Percentiles rank a stretch among this genome's conserved stretches.
Evolutionary conservation across 257 asterid genomes (phyloP).

Genomic region (Solanum chaucha): DNA sequence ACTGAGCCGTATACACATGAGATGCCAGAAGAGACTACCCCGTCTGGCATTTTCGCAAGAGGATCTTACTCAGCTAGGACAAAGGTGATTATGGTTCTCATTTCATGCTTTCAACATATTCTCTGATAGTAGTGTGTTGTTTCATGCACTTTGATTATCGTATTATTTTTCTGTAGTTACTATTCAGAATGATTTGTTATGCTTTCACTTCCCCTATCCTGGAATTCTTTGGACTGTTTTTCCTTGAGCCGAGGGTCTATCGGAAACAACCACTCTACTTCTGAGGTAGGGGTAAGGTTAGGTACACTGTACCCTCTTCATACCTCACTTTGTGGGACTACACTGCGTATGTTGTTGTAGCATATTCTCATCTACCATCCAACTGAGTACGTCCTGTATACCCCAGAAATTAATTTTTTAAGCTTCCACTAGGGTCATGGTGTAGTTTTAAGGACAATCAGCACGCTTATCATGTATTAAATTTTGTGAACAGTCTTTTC

Average conservation of each 20-base stretch:
- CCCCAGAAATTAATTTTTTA: not conserved
- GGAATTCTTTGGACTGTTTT: too few species aligned
- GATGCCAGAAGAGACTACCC: slow-evolving; percentile 95
- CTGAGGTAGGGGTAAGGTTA: not conserved
- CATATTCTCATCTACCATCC: not conserved
- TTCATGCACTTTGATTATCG: not conserved
- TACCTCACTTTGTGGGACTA: not conserved
- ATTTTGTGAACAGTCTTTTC: not conserved
- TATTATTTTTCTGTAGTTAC: too few species aligned
- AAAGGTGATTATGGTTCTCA: slow-evolving; percentile 32
- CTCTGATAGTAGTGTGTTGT: not conserved
- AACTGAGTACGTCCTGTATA: not conserved
- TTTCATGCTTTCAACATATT: not conserved
- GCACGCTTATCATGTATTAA: not conserved
- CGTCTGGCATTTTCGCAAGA: slow-evolving; percentile 85
- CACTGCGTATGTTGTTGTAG: not conserved
- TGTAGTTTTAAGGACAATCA: not conserved
- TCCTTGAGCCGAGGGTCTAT: not conserved
- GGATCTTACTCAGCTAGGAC: slow-evolving; percentile 91
- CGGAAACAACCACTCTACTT: not conserved
- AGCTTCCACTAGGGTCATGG: not conserved
- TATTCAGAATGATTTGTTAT: too few species aligned
- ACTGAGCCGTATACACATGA: slow-evolving; percentile 67
- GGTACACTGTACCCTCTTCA: not conserved
- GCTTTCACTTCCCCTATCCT: too few species aligned